phyloP scores from a whole-genome alignment of 345 rosid genomes.

The Citropsis articulata region DNA sequence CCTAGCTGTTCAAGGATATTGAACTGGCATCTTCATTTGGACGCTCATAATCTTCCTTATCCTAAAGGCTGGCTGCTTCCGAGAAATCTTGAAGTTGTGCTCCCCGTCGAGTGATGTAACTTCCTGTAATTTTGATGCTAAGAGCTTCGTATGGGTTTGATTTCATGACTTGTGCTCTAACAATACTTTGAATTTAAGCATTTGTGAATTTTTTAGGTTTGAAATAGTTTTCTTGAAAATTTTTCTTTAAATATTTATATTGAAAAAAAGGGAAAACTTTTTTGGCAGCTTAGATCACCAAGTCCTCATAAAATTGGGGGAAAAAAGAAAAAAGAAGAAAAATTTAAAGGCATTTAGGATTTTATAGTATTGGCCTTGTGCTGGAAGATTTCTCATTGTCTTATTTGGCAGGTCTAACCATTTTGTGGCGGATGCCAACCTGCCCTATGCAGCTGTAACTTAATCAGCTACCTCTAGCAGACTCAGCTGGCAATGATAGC shows the following conservation, averaged over 20 bases:
- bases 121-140: slow-evolving; percentile 21
- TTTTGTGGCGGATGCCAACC: slow-evolving; percentile 8
- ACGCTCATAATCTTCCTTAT: slow-evolving; percentile 47
- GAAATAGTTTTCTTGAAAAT: background rate
- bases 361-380: background rate
- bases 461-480: background rate
- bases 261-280: background rate
- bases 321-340: no score
- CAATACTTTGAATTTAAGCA: background rate
- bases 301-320: no score
- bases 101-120: slow-evolving; percentile 41
- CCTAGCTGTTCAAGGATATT: slow-evolving; percentile 65
- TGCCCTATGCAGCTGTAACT: slow-evolving; percentile 1
- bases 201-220: background rate
- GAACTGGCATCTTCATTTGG: slow-evolving; percentile 95
- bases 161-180: background rate
- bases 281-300: background rate
- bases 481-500: no score
- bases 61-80: slow-evolving; percentile 74
- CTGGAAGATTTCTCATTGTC: background rate
- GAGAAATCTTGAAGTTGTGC: slow-evolving; percentile 58
- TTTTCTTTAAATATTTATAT: background rate
- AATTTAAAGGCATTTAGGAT: background rate
- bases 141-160: slow-evolving; percentile 23
- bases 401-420: slow-evolving; percentile 10